These are phyloP conservation scores for Globisporangium solare DNA, from an alignment of 352 stramenopile species.

Conservation along the genomic window DNA sequence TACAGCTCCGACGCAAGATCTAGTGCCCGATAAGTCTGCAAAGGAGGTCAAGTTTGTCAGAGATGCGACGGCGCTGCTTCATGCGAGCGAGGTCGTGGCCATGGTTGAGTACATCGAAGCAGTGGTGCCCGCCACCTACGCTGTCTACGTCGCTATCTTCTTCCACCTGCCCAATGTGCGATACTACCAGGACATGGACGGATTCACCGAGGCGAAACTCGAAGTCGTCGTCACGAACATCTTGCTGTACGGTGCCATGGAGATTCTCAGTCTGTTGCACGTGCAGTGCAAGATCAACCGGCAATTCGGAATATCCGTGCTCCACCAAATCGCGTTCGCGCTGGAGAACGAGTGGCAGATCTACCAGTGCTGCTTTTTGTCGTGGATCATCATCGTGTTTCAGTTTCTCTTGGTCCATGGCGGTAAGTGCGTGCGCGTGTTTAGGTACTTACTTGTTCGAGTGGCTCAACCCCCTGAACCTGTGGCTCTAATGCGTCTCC, in stretches of 20 bases:
- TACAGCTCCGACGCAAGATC: no score
- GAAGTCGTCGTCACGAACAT: slow-evolving; percentile 17
- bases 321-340: slow-evolving; percentile 25
- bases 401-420: background rate
- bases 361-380: background rate
- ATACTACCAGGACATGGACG: slow-evolving; percentile 13
- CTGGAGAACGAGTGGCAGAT: no score
- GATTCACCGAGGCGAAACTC: slow-evolving; percentile 2
- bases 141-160: slow-evolving; percentile 15
- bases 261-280: slow-evolving; percentile 15
- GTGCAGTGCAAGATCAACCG: slow-evolving; percentile 14
- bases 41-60: background rate
- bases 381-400: slow-evolving; percentile 1
- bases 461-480: no score
- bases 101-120: slow-evolving; percentile 27
- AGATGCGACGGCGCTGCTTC: slow-evolving; percentile 6
- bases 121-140: slow-evolving; percentile 22
- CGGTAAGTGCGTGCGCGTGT: no score
- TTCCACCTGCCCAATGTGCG: slow-evolving; percentile 10
- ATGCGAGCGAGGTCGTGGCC: slow-evolving; percentile 18
- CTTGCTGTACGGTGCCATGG: slow-evolving; percentile 14
- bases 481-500: no score
- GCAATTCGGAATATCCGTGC: slow-evolving; percentile 10
- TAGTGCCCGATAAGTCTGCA: no score
- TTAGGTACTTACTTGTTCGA: no score